phyloP scores from a whole-genome alignment of 2,329 filamentous ascomycete genomes.

The Alternaria solani region DNA sequence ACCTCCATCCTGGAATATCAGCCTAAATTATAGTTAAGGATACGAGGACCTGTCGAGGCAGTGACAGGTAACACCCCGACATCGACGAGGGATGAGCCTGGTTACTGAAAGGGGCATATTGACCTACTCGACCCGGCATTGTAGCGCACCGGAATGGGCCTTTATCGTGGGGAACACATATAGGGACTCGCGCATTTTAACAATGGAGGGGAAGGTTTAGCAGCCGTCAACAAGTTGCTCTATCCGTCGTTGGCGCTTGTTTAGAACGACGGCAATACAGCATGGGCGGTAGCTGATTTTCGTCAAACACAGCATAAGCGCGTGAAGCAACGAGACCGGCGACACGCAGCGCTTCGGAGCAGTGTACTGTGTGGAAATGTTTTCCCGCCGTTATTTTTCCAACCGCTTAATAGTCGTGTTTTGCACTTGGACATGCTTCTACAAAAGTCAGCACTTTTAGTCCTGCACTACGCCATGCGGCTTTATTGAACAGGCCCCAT shows the following conservation, averaged over 20 bases:
- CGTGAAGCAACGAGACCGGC: neutral
- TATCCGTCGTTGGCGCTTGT: neutral
- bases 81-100: conserved; percentile 23
- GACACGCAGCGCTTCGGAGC: neutral
- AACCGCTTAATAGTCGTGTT: neutral
- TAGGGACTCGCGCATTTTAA: neutral
- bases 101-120: conserved; percentile 33
- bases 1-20: neutral
- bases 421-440: neutral
- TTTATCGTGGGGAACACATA: conserved; percentile 1
- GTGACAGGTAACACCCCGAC: conserved; percentile 31
- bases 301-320: neutral
- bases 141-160: neutral
- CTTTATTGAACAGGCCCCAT: neutral
- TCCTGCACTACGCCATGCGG: neutral
- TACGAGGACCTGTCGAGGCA: conserved; percentile 13
- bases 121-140: conserved; percentile 1
- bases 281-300: neutral
- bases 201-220: neutral
- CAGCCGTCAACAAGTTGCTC: neutral
- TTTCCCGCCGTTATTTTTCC: neutral
- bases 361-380: neutral
- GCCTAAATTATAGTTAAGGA: conserved; percentile 1
- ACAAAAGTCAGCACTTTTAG: neutral
- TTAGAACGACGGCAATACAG: neutral